Base-by-base conservation (phyloP, 2,329 filamentous ascomycete species). In the Colletotrichum theobromicola region DNA sequence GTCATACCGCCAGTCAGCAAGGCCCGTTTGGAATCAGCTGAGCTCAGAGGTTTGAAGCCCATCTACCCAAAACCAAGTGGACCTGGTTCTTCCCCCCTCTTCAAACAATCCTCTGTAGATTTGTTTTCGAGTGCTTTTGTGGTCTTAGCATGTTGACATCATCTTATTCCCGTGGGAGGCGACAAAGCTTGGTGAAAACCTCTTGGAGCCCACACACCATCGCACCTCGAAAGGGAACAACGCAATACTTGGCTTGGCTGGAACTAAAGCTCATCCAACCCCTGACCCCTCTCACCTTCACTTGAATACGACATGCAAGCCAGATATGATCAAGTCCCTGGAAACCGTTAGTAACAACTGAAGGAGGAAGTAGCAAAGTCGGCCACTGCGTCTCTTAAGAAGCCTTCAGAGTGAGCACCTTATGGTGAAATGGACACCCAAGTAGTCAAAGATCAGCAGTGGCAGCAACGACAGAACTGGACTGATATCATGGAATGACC, bases 91-190 rank as follows among this genome's bases (percentile, higher is more conserved):
- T n/a, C n/a, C n/a, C n/a, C n/a, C n/a, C n/a, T n/a, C n/a, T n/a
- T n/a, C n/a, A n/a, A n/a, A n/a, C n/a, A n/a, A n/a, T n/a, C n/a
- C n/a, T 2, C n/a, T 46, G 42, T 18, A 13, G 21, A 13, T 10
- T 50, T 21, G n/a, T 50, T 21, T 0, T 7, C 0, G n/a, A 10
- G 42, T 7, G 42, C 1, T 21, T 50, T 3, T 0, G 13, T 50
- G n/a, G 7, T 50, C 10, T 21, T 13, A 2, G 42, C n/a, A 2
- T 7, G n/a, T 21, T 42, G 37, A 16, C 42, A 46, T 18, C 35
- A 37, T 6, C 35, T 16, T 42, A 4, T 13, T 10, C 37, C 16
- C 8, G 0, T 10, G 37, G 12, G 4, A 13, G 24, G n/a, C 7
- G n/a, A 50, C 12, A 21, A 50, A 21, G n/a, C 24, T 21, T 50